Percentiles rank a stretch among this genome's conserved stretches.
Conservation (phyloP, 805 yeast genomes). For the Debaryomyces tyrocola region DNA sequence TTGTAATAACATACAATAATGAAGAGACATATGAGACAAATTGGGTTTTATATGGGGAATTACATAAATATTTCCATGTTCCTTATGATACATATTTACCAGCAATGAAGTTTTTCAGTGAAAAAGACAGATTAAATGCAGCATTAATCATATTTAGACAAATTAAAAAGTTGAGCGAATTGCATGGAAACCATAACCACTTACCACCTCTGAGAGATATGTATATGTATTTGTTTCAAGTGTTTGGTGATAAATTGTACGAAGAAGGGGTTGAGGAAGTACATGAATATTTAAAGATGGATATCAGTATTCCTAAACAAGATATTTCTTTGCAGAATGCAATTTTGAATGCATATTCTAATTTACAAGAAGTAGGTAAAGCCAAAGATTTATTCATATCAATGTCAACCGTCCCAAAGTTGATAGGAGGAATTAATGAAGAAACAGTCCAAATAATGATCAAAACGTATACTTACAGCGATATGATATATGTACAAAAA, state of each 20-base stretch:
- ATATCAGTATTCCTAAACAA: constrained; percentile 47
- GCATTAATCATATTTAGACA: constrained; percentile 63
- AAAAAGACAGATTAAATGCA: constrained; percentile 55
- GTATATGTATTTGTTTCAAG: constrained; percentile 58
- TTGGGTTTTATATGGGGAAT: constrained; percentile 57
- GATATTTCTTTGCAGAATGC: constrained; percentile 61
- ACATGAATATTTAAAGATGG: constrained; percentile 65
- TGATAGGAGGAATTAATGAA: constrained; percentile 51
- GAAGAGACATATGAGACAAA: constrained; percentile 46
- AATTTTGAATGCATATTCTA: constrained; percentile 62
- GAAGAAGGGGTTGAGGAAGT: constrained; percentile 66
- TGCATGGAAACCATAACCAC: constrained; percentile 38
- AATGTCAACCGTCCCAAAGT: constrained; percentile 52
- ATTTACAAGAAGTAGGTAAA: constrained; percentile 53
- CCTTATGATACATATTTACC: constrained; percentile 62
- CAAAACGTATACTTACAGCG: constrained; percentile 55
- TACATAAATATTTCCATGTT: constrained; percentile 54
- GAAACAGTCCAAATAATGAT: constrained; percentile 69
- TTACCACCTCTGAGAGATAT: constrained; percentile 46
- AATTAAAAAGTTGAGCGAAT: constrained; percentile 54
- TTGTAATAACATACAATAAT: constrained; percentile 27
- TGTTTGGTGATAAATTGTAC: constrained; percentile 58
- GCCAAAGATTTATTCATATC: constrained; percentile 62
- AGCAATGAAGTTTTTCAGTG: constrained; percentile 56
- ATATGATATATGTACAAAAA: constrained; percentile 54